Evolutionary conservation across 441 rosid genomes (phyloP).

Genomic region (Sinapis alba): DNA sequence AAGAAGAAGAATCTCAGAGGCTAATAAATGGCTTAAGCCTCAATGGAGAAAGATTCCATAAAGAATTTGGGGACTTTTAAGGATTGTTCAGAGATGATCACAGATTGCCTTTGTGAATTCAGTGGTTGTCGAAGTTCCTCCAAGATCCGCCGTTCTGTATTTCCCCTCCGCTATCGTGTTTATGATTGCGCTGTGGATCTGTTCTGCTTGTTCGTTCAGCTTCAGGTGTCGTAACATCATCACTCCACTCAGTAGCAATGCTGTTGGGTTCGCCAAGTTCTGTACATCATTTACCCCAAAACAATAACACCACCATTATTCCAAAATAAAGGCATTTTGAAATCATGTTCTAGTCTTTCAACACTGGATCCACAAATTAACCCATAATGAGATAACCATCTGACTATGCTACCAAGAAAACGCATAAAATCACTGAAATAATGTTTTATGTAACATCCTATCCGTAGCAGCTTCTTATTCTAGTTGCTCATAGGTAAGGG

Average conservation of each 20-base stretch:
- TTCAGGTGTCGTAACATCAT: conserved; percentile 85
- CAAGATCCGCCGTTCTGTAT: conserved; percentile 88
- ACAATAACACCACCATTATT: not conserved
- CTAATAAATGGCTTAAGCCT: conserved; percentile 1
- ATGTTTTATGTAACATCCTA: not conserved
- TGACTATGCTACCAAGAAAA: not conserved
- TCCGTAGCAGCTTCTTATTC: not conserved
- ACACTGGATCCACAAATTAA: not conserved
- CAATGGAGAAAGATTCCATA: not conserved
- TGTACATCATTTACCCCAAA: conserved; percentile 26
- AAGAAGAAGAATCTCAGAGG: conserved; percentile 14
- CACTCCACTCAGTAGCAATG: conserved; percentile 77
- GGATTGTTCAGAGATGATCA: conserved; percentile 59
- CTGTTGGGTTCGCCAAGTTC: conserved; percentile 95
- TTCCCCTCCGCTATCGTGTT: conserved; percentile 81
- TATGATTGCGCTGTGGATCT: conserved; percentile 75
- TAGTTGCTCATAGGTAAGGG: not conserved
- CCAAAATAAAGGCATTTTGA: not conserved
- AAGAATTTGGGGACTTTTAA: conserved; percentile 26
- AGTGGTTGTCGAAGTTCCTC: conserved; percentile 66
- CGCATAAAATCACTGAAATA: not conserved
- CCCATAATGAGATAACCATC: not conserved
- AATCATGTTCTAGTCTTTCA: not conserved
- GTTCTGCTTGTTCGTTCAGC: conserved; percentile 71
- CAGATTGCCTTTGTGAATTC: conserved; percentile 88